Evolutionary conservation across 768 basidiomycete species (phyloP), one percentile per base, ranked within the genome.

Genomic region (Mycena sanguinolenta): DNA sequence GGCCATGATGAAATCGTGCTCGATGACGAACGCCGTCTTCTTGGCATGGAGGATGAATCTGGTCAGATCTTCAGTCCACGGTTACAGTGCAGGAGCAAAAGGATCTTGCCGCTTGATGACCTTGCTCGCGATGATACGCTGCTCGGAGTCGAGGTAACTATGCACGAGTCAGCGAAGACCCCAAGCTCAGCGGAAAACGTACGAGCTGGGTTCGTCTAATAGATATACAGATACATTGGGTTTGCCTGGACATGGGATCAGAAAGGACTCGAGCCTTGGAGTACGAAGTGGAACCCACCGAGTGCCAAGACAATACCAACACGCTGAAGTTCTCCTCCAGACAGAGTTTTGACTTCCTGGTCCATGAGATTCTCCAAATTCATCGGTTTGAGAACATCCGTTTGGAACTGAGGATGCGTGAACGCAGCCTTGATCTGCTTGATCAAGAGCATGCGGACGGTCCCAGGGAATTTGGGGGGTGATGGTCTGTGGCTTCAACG

Each of bases 1-100:
- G 4, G 97, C 97, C 97, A 98, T 98, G 85, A 99, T 98, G 82
- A 99, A 98, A 85, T 99, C 97, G 90, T 99, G 98, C 88, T 99
- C 98, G 77, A 99, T 98, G 76, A 99, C 89, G 80, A 99, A 98
- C 0, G 98, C 98, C 1, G 97, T 99, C 84, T 97, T 96, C 86
- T 98, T 98, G 17, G 96, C 90, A 77, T 98, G 94, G 34, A 99
- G 90, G 77, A 99, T 95, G 83, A 97, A 98, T 57, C 93, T 93
- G 57, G 54, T 16, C 17, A 5, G 13, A 10, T 19, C 0, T 17
- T 54, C 19, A 46, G 53, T 65, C 10, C 46, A 34, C 39, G 53
- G 25, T 13, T 25, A 34, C 0, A 27, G 61, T 78, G 38, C 69
- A 62, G 59, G 50, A 36, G 52, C 27, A 23, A 71, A 6, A 46